Evolutionary conservation across 495 filamentous ascomycete genomes (phyloP), one percentile per base, ranked within the genome.

Genomic region (Lasiosphaeriaceae sp.): DNA sequence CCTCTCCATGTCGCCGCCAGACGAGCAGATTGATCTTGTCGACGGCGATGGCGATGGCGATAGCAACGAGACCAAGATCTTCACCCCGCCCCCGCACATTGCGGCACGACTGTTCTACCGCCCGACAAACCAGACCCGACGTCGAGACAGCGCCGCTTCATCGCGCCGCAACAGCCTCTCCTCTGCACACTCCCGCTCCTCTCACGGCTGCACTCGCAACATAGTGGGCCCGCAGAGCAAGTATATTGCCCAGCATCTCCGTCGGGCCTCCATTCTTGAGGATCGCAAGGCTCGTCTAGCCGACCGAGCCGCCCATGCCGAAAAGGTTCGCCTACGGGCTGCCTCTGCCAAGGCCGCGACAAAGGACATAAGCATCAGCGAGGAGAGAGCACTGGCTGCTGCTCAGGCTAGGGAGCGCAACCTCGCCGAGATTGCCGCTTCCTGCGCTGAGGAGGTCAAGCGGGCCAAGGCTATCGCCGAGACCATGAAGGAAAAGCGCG

Each of bases 371-470:
- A 79, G 59, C 43, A 84, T 86, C 67, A 83, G 84, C 59, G 90
- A 97, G 71, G 90, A 94, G 73, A 75, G 88, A 61, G 92, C 90
- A 1, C 66, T 96, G 56, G 92, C 92, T n/a, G 94, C 95, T 4
- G 88, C 95, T 48, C 84, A 95, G 58, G 88, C 92, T 19, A 84
- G 95, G 41, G 90, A 97, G 77, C 89, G 89, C 63, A 89, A 96
- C 49, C 71, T 98, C 21, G 94, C 92, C 0, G 91, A 96, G 70
- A 96, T 97, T 24, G 89, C 92, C 11, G 94, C 93, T 37, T 86
- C 86, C 64, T 97, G 95, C 68, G 93, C 95, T 51, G 93, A 92
- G 67, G 94, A 98, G 72, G 94, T 98, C 47, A 88, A 88, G 62
- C 81, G 92, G 47, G 94, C 95, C 50, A 98, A 98, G 78, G 87